Evolutionary conservation across 179 eudicot species (phyloP), one percentile per base, ranked within the genome.

Genomic region (Heliamphora pulchella): DNA sequence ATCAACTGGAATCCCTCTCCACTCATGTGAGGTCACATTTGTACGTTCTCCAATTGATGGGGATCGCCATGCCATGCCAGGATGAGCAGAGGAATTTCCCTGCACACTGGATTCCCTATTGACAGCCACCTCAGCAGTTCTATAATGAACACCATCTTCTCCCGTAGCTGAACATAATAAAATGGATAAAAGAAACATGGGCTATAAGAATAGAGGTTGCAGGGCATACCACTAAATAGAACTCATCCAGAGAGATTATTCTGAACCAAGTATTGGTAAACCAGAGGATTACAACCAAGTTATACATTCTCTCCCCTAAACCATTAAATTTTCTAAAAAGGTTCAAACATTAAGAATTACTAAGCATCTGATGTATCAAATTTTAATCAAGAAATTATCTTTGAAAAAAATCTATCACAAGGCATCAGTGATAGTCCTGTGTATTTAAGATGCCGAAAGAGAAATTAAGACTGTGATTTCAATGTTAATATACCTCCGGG

Each of bases 41-140:
- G 84, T 69, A 62, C 82, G 88, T 76, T 90, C 90, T 61, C 74
- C 84, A 41, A 86, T 77, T 47, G 94, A 87, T 62, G 86, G 77
- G 9, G 90, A 85, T 74, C 84, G 86, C 95, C 93, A 90, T 57
- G 88, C 59, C 75, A 84, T 80, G 65, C 87, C 87, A 78, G 90
- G 83, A 20, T 82, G 90, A 76, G 85, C 67, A 70, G 89, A 75
- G 76, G 80, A 76, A 82, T 61, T 81, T 73, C 90, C 93, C 77
- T 83, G 89, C 59, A 74, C 11, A 74, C 68, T 84, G 54, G 89
- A 71, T 68, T 86, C 94, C 79, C 79, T 87, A 64, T 59, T 77
- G 54, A 72, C 80, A 13, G 83, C 71, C 69, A 79, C 83, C 66
- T 89, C 97, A 78, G 87, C 90, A 44, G 77, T 81, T 78, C 78